Conservation (phyloP, 208 protist genomes). For the Leishmania tarentolae region DNA sequence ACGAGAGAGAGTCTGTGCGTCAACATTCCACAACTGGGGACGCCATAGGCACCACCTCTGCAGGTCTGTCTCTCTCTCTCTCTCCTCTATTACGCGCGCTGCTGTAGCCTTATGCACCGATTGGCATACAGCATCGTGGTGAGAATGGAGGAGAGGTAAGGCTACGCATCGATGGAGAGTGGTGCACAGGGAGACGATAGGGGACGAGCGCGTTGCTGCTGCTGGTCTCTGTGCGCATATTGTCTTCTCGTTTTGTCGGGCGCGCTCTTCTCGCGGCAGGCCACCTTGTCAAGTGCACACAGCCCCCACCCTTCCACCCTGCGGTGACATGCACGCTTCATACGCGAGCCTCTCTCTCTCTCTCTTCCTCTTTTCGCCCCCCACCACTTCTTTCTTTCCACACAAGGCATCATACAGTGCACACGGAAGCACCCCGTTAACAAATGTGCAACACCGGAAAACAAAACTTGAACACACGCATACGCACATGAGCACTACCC, state of each 20-base stretch:
- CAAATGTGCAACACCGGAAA: not conserved
- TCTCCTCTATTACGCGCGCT: not conserved
- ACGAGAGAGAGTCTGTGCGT: not conserved
- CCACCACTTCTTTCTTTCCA: not conserved
- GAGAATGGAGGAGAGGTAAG: not conserved
- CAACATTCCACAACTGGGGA: not conserved
- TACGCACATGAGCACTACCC: not conserved
- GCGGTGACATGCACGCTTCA: not conserved
- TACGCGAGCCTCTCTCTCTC: not conserved
- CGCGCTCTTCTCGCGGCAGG: not conserved
- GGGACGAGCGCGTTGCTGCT: not conserved
- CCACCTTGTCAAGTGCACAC: not conserved
- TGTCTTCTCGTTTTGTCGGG: not conserved
- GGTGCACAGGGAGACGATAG: not conserved
- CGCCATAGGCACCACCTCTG: not conserved
- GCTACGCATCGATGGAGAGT: not conserved
- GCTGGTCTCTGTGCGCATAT: not conserved
- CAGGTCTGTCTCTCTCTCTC: not conserved
- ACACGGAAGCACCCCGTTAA: not conserved
- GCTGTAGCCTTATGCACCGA: not conserved
- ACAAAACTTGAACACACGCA: not conserved
- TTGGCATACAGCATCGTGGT: not conserved
- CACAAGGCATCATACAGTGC: not conserved
- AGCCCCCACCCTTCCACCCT: not conserved
- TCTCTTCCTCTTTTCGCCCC: not conserved